These are phyloP conservation scores for Luvunga scandens DNA, from an alignment of 345 rosid species.

Conservation along the genomic window DNA sequence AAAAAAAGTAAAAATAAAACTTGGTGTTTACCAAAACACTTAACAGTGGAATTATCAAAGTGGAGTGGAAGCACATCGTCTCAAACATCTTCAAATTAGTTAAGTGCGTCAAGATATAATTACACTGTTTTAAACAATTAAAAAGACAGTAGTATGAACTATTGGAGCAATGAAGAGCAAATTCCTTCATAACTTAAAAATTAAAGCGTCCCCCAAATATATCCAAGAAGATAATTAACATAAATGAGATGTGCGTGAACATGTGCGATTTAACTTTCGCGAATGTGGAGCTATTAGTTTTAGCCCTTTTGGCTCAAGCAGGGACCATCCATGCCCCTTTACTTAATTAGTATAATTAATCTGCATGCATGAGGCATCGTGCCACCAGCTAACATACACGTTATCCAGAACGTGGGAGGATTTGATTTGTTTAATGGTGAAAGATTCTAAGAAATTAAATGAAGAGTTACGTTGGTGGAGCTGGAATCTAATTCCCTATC, in stretches of 20 bases:
- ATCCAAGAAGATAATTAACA: neutral
- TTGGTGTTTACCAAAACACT: too few species aligned
- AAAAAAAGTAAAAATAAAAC: too few species aligned
- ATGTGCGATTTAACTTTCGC: neutral
- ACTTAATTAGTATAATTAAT: neutral
- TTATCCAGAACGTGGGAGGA: slow-evolving; percentile 2
- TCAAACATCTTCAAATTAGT: too few species aligned
- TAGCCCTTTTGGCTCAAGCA: neutral
- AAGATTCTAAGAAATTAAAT: slow-evolving; percentile 12
- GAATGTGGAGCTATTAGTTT: slow-evolving; percentile 7
- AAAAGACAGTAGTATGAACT: neutral
- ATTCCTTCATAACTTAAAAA: neutral
- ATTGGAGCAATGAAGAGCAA: neutral
- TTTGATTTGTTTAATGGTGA: slow-evolving; percentile 10
- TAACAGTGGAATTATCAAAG: too few species aligned
- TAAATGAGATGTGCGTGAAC: neutral
- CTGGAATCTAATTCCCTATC: slow-evolving; percentile 43
- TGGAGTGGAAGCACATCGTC: too few species aligned
- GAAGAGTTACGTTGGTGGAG: slow-evolving; percentile 18
- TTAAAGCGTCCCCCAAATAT: neutral
- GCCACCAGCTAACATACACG: neutral
- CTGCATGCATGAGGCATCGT: slow-evolving; percentile 5
- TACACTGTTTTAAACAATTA: neutral
- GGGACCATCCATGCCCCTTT: neutral
- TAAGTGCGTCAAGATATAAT: neutral